phyloP scores from a whole-genome alignment of 2,329 filamentous ascomycete genomes.

The Penicillium expansum region DNA sequence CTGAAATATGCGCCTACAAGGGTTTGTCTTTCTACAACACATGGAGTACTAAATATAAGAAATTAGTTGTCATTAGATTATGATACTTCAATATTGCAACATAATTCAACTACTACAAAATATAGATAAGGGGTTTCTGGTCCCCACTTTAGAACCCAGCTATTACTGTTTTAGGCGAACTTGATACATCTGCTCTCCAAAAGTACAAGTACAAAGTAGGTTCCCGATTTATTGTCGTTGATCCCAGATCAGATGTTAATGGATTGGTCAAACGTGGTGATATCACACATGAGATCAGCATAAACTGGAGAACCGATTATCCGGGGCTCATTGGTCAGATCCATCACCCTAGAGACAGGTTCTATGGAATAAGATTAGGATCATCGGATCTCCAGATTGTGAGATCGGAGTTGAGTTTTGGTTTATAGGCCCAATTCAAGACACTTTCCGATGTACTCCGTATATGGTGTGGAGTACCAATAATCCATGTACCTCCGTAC shows the following conservation, averaged over 20 bases:
- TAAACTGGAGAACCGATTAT: neutral
- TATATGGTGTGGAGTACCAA: too few relatives aligned
- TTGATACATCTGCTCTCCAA: neutral
- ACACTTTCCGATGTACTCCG: neutral
- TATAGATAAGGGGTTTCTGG: neutral
- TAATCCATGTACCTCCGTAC: too few relatives aligned
- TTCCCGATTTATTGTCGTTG: neutral
- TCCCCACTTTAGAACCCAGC: neutral
- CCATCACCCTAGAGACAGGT: neutral
- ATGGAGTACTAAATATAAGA: neutral
- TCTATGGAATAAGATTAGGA: slow-evolving; percentile 14
- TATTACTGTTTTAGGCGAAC: neutral
- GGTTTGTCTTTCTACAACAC: neutral
- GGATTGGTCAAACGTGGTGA: neutral
- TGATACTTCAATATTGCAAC: neutral
- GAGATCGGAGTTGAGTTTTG: neutral
- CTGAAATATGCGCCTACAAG: fast-evolving
- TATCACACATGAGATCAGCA: neutral
- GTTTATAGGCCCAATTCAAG: neutral
- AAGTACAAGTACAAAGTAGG: neutral
- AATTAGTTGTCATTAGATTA: too few relatives aligned
- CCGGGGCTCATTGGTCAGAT: neutral
- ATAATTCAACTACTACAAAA: neutral
- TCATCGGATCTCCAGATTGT: slow-evolving; percentile 13
- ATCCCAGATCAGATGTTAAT: neutral